Evolutionary conservation across 2,329 filamentous ascomycete genomes (phyloP).

Genomic region (Lojkania enalia): DNA sequence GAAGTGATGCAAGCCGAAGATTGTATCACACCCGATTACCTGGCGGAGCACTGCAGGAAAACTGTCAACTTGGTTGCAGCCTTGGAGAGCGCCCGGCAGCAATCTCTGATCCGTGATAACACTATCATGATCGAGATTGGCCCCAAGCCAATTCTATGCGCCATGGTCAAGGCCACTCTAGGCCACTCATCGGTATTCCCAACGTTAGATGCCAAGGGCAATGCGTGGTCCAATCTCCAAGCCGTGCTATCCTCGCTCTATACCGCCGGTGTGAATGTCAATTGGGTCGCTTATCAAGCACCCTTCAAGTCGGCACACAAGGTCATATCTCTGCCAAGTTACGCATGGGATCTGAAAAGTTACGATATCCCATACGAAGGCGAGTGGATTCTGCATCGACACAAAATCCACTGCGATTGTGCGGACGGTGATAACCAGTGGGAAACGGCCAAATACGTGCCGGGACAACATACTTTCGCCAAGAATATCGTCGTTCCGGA

Average conservation of each 20-base stretch:
- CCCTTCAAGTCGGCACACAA: background rate
- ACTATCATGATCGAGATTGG: constrained; percentile 25
- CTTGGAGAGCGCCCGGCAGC: constrained; percentile 38
- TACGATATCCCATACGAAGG: background rate
- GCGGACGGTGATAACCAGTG: constrained; percentile 2
- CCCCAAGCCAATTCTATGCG: constrained; percentile 10
- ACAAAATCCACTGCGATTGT: constrained; percentile 3
- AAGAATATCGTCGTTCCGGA: constrained; percentile 3
- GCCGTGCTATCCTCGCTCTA: background rate
- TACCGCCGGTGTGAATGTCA: background rate
- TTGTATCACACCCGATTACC: constrained; percentile 5
- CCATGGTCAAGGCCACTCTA: constrained; percentile 20
- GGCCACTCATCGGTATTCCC: constrained; percentile 20
- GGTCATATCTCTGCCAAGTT: background rate
- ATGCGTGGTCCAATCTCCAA: background rate
- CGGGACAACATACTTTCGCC: constrained; percentile 2
- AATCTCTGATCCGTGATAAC: constrained; percentile 11
- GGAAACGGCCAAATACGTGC: constrained; percentile 12
- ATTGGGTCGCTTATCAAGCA: background rate
- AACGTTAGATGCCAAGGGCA: background rate
- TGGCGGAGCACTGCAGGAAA: constrained; percentile 41
- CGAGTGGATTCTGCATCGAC: background rate
- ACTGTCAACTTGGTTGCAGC: constrained; percentile 50
- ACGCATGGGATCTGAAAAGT: background rate
- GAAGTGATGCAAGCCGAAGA: constrained; percentile 9